phyloP scores from a whole-genome alignment of 257 asterid genomes.

The Verbena officinalis region DNA sequence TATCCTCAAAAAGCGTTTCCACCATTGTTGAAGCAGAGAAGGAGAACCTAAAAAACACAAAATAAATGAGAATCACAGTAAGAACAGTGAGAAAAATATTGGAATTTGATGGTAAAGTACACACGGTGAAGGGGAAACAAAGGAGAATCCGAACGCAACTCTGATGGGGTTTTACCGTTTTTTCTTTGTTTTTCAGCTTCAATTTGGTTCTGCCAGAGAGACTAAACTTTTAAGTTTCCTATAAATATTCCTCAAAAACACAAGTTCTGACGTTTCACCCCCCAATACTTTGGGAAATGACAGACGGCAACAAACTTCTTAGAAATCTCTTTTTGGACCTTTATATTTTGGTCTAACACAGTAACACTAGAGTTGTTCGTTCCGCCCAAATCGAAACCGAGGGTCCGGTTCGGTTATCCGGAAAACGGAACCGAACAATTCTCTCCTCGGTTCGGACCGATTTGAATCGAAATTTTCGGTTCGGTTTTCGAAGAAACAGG shows the following conservation, averaged over 20 bases:
- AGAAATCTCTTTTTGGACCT: neutral
- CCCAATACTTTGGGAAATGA: neutral
- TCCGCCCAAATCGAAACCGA: too few species aligned
- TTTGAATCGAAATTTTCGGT: too few species aligned
- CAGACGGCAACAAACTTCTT: neutral
- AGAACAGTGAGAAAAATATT: neutral
- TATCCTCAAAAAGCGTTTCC: constrained; percentile 82
- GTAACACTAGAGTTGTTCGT: too few species aligned
- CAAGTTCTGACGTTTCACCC: neutral
- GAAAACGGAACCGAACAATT: too few species aligned
- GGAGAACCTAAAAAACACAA: constrained; percentile 27
- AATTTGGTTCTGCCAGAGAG: neutral
- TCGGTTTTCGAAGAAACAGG: too few species aligned
- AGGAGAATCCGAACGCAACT: neutral
- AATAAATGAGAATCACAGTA: neutral
- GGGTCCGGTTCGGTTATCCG: too few species aligned
- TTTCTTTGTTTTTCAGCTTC: constrained; percentile 1
- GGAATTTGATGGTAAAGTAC: neutral
- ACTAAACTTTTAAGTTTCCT: neutral
- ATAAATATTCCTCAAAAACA: neutral
- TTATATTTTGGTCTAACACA: too few species aligned
- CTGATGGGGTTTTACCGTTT: neutral
- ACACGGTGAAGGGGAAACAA: neutral
- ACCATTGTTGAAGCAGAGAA: constrained; percentile 51
- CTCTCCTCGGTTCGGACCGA: too few species aligned